Conservation (phyloP, 192 early-diverging fungal genomes). For the Phycomyces blakesleeanus region DNA sequence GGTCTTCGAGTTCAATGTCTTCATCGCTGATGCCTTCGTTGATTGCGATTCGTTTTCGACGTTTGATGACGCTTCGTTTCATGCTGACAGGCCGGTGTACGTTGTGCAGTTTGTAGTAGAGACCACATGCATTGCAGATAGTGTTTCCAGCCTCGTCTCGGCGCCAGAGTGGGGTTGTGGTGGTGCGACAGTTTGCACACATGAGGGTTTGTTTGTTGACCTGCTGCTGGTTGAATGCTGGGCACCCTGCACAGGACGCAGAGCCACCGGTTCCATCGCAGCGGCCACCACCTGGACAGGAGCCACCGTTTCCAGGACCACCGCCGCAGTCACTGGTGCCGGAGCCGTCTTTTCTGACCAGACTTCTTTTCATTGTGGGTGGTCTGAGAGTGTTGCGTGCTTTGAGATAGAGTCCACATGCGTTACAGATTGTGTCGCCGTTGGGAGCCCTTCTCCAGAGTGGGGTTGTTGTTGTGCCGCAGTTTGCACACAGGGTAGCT, state of each 20-base stretch:
- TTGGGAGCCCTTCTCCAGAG: conserved; percentile 86
- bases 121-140: conserved; percentile 84
- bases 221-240: conserved; percentile 70
- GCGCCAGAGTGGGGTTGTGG: conserved; percentile 77
- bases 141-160: conserved; percentile 68
- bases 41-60: conserved; percentile 58
- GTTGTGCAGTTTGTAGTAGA: conserved; percentile 86
- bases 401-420: conserved; percentile 72
- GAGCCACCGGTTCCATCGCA: conserved; percentile 74
- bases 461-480: conserved; percentile 83
- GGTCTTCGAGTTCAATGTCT: conserved; percentile 10
- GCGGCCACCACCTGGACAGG: conserved; percentile 72
- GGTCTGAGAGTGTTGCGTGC: conserved; percentile 52
- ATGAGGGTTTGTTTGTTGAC: conserved; percentile 49
- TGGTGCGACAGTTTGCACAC: conserved; percentile 77
- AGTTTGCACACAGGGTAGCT: conserved; percentile 76
- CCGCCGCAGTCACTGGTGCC: conserved; percentile 20
- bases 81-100: conserved; percentile 78
- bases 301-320: conserved; percentile 42
- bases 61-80: conserved; percentile 73
- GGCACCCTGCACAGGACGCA: conserved; percentile 69
- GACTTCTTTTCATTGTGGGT: conserved; percentile 43
- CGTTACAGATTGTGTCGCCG: conserved; percentile 94
- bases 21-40: conserved; percentile 17
- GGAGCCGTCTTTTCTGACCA: conserved; percentile 35